Evolutionary conservation across 352 stramenopile genomes (phyloP).

Genomic region (Phytophthora megakarya): DNA sequence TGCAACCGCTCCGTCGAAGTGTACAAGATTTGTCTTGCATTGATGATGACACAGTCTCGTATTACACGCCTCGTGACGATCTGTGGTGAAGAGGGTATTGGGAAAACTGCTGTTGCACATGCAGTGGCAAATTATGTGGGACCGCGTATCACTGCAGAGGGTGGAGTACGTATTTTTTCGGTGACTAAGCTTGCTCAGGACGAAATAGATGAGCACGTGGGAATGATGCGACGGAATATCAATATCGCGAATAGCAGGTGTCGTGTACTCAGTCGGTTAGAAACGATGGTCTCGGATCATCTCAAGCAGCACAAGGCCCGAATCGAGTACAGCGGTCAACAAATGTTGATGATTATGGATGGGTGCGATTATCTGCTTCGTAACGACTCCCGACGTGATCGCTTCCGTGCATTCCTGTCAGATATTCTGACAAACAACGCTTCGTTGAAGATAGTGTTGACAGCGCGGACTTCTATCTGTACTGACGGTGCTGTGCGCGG

Average conservation of each 20-base stretch:
- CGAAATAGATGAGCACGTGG: slow-evolving; percentile 60
- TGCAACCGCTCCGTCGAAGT: slow-evolving; percentile 79
- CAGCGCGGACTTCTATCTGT: slow-evolving; percentile 60
- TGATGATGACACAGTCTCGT: slow-evolving; percentile 78
- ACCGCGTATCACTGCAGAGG: slow-evolving; percentile 72
- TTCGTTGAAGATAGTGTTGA: slow-evolving; percentile 78
- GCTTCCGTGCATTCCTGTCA: slow-evolving; percentile 70
- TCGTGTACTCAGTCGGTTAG: slow-evolving; percentile 55
- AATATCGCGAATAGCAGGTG: slow-evolving; percentile 44
- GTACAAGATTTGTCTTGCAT: slow-evolving; percentile 81
- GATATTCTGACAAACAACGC: slow-evolving; percentile 74
- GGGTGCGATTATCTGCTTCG: slow-evolving; percentile 72
- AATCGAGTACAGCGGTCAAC: slow-evolving; percentile 57
- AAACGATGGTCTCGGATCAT: slow-evolving; percentile 57
- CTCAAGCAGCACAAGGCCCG: slow-evolving; percentile 54
- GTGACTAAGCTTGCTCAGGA: slow-evolving; percentile 63
- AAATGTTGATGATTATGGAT: slow-evolving; percentile 73
- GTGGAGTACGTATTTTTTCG: slow-evolving; percentile 73
- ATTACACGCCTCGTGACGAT: slow-evolving; percentile 82
- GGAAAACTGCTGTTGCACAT: slow-evolving; percentile 77
- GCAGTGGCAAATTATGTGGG: slow-evolving; percentile 80
- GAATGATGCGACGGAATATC: slow-evolving; percentile 50
- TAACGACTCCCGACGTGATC: slow-evolving; percentile 51
- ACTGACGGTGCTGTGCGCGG: slow-evolving; percentile 69
- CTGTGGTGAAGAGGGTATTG: slow-evolving; percentile 74